These are phyloP conservation scores for Coemansia sp. DNA, from an alignment of 371 early-diverging fungal genomes.

Conservation along the genomic window DNA sequence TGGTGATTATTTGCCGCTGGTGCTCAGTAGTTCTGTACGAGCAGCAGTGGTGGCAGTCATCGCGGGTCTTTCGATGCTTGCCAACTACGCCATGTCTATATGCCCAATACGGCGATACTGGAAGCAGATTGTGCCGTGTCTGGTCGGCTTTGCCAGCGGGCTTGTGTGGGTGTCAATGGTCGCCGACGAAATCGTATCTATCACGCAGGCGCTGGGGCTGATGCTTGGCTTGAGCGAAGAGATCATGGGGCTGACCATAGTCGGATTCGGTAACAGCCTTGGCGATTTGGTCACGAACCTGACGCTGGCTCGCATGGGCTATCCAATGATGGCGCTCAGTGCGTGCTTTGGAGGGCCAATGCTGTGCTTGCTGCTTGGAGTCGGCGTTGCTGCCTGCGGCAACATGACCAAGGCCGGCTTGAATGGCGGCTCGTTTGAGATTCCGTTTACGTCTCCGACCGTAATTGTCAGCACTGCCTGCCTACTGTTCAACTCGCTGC, in stretches of 20 bases:
- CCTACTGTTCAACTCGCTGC: conserved; percentile 31
- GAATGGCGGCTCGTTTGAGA: conserved; percentile 17
- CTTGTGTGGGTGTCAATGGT: conserved; percentile 78
- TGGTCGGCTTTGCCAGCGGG: conserved; percentile 70
- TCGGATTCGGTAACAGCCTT: conserved; percentile 83
- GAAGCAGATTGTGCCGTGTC: conserved; percentile 54
- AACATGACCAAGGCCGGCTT: conserved; percentile 19
- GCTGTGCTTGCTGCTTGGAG: conserved; percentile 73
- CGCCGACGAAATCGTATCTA: conserved; percentile 82
- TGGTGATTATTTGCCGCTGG: conserved; percentile 1
- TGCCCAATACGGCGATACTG: conserved; percentile 4
- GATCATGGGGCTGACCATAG: conserved; percentile 78
- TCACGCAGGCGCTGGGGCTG: conserved; percentile 74
- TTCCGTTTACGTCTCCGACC: conserved; percentile 42
- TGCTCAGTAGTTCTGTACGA: neutral
- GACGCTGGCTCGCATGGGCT: conserved; percentile 79
- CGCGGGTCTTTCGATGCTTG: conserved; percentile 8
- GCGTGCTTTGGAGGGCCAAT: conserved; percentile 86
- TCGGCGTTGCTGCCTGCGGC: conserved; percentile 64
- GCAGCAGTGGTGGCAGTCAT: neutral
- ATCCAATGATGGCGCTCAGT: conserved; percentile 80
- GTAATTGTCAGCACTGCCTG: conserved; percentile 43
- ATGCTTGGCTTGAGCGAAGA: conserved; percentile 75
- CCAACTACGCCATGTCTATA: conserved; percentile 13
- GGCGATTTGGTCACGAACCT: conserved; percentile 85